Percentiles rank a stretch among this genome's conserved stretches.
These are phyloP conservation scores for Naganishia kalamii DNA, from an alignment of 768 basidiomycete species.

Conservation along the genomic window DNA sequence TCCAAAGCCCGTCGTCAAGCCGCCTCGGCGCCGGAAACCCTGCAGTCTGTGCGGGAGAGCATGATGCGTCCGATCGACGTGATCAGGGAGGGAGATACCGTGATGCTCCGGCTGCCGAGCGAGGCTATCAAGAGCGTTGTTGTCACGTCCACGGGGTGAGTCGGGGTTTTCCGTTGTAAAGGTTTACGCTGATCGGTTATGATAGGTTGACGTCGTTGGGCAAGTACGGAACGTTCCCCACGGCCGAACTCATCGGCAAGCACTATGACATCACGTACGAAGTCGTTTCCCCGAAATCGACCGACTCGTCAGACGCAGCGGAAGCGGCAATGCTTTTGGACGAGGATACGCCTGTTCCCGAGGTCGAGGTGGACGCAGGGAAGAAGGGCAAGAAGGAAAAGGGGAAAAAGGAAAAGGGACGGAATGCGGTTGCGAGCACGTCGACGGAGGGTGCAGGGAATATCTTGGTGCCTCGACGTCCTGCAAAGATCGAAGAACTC, in stretches of 20 bases:
- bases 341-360: conserved; percentile 14
- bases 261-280: conserved; percentile 87
- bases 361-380: conserved; percentile 4
- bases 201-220: conserved; percentile 66
- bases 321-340: conserved; percentile 8
- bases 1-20: conserved; percentile 10
- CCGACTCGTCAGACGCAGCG: background rate
- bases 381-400: conserved; percentile 14
- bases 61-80: conserved; percentile 28
- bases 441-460: conserved; percentile 34
- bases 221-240: conserved; percentile 75
- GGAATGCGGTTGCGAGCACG: conserved; percentile 58
- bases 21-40: conserved; percentile 1
- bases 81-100: conserved; percentile 66
- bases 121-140: conserved; percentile 71
- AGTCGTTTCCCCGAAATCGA: conserved; percentile 49
- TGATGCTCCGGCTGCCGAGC: conserved; percentile 71
- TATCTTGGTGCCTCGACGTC: conserved; percentile 48
- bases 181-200: background rate
- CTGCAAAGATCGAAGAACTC: conserved; percentile 66
- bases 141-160: conserved; percentile 66
- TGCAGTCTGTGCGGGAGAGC: conserved; percentile 6
- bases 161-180: background rate
- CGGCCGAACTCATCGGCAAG: conserved; percentile 69
- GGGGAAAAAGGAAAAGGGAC: conserved; percentile 27